Percentiles rank a stretch among this genome's conserved stretches.
phyloP scores from a whole-genome alignment of 83 land plant genomes.

The Thuja plicata region DNA sequence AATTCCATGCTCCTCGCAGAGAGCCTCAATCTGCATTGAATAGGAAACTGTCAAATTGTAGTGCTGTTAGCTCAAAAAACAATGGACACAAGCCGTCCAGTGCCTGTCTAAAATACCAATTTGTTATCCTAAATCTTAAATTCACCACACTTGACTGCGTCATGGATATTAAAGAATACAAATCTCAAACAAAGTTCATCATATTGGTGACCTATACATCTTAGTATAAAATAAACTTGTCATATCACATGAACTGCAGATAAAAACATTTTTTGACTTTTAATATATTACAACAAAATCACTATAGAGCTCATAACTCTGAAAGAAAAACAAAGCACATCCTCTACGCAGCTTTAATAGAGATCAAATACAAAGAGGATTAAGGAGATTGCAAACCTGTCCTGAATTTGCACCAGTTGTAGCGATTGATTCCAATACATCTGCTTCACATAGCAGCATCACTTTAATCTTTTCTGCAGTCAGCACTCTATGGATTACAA shows the following conservation, averaged over 20 bases:
- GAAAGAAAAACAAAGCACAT: background rate
- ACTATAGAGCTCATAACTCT: background rate
- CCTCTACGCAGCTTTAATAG: background rate
- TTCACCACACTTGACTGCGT: background rate
- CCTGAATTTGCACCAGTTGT: slow-evolving; percentile 16
- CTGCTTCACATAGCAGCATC: slow-evolving; percentile 31
- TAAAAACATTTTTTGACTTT: background rate
- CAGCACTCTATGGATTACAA: background rate
- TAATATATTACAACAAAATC: background rate
- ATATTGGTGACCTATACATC: background rate
- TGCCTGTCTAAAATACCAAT: background rate
- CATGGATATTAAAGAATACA: background rate
- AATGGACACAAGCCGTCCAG: background rate
- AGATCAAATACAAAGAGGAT: background rate
- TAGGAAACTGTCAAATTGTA: background rate
- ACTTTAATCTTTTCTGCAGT: slow-evolving; percentile 29
- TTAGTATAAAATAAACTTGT: background rate
- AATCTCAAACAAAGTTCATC: background rate
- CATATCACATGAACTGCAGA: background rate
- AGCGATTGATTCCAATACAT: slow-evolving; percentile 28
- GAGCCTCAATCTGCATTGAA: slow-evolving; percentile 23
- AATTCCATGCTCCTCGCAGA: slow-evolving; percentile 19
- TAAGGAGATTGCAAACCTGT: background rate
- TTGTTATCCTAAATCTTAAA: background rate
- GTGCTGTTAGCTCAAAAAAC: background rate